Evolutionary conservation across 1,139 yeast species (phyloP).

Genomic region (Magnusiomyces tetraspermus): DNA sequence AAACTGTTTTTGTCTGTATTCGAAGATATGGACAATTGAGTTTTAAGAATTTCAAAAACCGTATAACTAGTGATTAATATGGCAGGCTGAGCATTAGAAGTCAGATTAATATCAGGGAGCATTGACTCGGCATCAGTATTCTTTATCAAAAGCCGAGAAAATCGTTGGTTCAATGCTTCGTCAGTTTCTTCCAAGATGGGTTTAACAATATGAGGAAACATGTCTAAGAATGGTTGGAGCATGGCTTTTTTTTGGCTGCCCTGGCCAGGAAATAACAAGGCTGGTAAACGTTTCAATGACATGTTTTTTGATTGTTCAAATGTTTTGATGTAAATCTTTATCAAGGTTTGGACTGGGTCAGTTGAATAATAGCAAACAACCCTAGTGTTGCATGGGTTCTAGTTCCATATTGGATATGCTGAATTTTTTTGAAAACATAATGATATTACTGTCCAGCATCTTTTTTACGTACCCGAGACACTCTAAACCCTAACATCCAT

Average conservation of each 20-base stretch:
- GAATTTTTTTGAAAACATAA: no score
- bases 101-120: constrained; percentile 24
- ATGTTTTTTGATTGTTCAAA: neutral
- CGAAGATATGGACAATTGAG: constrained; percentile 15
- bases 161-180: constrained; percentile 24
- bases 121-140: constrained; percentile 16
- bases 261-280: constrained; percentile 33
- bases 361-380: no score
- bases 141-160: constrained; percentile 23
- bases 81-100: constrained; percentile 56
- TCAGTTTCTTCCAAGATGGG: constrained; percentile 30
- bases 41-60: constrained; percentile 30
- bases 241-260: constrained; percentile 35
- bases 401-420: no score
- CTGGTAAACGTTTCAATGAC: constrained; percentile 8
- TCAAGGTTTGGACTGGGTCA: no score
- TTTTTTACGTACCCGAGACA: no score
- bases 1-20: constrained; percentile 12
- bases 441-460: no score
- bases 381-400: no score
- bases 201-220: constrained; percentile 20
- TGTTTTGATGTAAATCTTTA: neutral
- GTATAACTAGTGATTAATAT: constrained; percentile 43
- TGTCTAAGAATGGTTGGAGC: constrained; percentile 24
- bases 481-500: no score